Evolutionary conservation across 2,329 filamentous ascomycete species (phyloP).

Genomic region (Alternaria triticina): DNA sequence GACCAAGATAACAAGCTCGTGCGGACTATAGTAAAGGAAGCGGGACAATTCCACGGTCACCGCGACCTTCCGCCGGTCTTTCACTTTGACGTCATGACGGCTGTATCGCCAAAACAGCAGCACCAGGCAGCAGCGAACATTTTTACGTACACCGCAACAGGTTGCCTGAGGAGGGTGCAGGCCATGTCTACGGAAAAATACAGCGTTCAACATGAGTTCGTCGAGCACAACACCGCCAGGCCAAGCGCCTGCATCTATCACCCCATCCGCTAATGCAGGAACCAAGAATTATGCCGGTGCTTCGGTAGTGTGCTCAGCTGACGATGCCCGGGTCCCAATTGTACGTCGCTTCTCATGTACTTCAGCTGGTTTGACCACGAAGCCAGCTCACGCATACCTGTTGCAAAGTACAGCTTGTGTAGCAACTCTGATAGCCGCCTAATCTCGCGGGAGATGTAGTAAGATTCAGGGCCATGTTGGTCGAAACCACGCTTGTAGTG

Average conservation of each 20-base stretch:
- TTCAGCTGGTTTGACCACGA: constrained; percentile 10
- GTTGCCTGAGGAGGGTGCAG: background rate
- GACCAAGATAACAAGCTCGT: background rate
- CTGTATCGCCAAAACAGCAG: background rate
- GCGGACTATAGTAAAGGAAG: background rate
- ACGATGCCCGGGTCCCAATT: constrained; percentile 5
- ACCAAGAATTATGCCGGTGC: background rate
- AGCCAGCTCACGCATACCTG: constrained; percentile 9
- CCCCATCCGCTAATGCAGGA: background rate
- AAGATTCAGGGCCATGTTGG: constrained; percentile 6
- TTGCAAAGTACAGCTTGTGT: constrained; percentile 1
- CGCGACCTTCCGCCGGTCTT: background rate
- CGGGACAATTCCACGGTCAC: background rate
- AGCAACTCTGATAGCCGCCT: constrained; percentile 12
- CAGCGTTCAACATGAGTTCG: background rate
- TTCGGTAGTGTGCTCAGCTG: background rate
- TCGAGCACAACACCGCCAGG: background rate
- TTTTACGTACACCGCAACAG: background rate
- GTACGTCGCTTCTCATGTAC: constrained; percentile 12
- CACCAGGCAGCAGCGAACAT: background rate
- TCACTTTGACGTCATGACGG: background rate
- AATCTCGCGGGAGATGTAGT: constrained; percentile 16
- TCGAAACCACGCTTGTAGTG: constrained; percentile 18
- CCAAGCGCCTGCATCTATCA: background rate
- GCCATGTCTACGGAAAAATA: background rate